phyloP scores from a whole-genome alignment of 1,284 basidiomycete species.

The Singerocomus rubriflavus region DNA sequence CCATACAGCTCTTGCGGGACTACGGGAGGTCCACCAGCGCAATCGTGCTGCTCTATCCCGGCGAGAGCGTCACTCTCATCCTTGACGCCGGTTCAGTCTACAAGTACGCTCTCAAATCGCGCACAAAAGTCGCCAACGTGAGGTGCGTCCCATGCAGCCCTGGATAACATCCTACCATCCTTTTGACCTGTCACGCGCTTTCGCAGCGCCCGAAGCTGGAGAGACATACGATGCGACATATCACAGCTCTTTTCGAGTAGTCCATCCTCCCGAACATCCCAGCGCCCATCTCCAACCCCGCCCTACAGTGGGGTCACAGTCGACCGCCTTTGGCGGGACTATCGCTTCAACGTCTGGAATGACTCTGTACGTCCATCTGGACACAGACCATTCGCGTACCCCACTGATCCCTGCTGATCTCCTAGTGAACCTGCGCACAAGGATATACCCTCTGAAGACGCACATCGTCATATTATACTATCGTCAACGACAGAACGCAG shows the following conservation, averaged over 20 bases:
- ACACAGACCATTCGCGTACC: background rate
- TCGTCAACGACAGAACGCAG: conserved; percentile 28
- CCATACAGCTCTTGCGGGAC: conserved; percentile 61
- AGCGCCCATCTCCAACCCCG: conserved; percentile 30
- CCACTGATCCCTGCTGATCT: conserved; percentile 9
- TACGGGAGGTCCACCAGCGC: conserved; percentile 56
- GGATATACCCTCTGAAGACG: conserved; percentile 23
- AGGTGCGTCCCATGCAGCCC: conserved; percentile 45
- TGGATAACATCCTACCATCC: conserved; percentile 3
- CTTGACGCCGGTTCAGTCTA: conserved; percentile 66
- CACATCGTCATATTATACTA: conserved; percentile 29
- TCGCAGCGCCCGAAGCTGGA: conserved; percentile 60
- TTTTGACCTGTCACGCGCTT: conserved; percentile 5
- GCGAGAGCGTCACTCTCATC: conserved; percentile 61
- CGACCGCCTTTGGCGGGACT: conserved; percentile 64
- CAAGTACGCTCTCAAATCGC: conserved; percentile 64
- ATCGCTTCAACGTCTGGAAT: conserved; percentile 59
- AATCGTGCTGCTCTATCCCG: conserved; percentile 56
- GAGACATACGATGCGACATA: conserved; percentile 57
- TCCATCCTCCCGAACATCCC: conserved; percentile 29
- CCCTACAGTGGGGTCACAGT: conserved; percentile 56
- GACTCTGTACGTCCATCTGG: conserved; percentile 32
- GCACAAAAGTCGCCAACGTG: conserved; percentile 63
- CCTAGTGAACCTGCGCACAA: conserved; percentile 22
- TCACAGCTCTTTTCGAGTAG: conserved; percentile 55